Evolutionary conservation across 2,329 filamentous ascomycete species (phyloP), one percentile per base, ranked within the genome.

Genomic region (Colletotrichum sp.): DNA sequence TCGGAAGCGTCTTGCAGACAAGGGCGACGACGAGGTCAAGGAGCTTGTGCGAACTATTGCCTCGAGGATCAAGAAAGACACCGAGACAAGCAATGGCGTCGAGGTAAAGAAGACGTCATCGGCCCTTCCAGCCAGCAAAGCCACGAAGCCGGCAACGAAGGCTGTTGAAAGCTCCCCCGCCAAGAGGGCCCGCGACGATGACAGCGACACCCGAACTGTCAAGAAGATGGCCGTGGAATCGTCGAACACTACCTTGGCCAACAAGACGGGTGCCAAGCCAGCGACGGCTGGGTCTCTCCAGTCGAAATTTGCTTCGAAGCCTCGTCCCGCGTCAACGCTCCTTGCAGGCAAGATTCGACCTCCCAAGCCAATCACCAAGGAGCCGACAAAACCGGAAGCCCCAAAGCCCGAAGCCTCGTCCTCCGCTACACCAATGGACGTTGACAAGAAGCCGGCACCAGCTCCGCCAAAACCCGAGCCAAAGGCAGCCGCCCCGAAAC

Each of bases 1-100:
- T 18, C 88, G 92, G 55, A 91, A 91, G 77, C 89, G 91, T 10
- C 91, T 94, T 80, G 89, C 88, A 76, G 93, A 91, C 80, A 92
- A 92, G 80, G 93, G 92, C 30, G 92, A 94, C 80, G 88, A 90
- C 1, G 90, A 93, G 69, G 90, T 92, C 64, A 93, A 93, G 79
- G 88, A 88, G 6, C 85, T 93, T 63, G 90, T 93, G 6, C 88
- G 89, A 44, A 88, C 89, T 75, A 92, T 94, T 63, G 84, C 89
- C n/a, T 79, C 81, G 34, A 86, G 87, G n/a, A 82, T 87, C 66
- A 87, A 82, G 72, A 89, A 88, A 72, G 84, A 75, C 9, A 26
- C 72, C 57, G 79, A 79, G 32, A 71, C 73, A 52, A 82, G 80
- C 60, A 82, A 81, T 60, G 82, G 77, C 13, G 77, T 49, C 69